Percentiles rank a stretch among this genome's conserved stretches.
These are phyloP conservation scores for Scedosporium apiospermum DNA, from an alignment of 2,329 filamentous ascomycete genomes.

Conservation along the genomic window DNA sequence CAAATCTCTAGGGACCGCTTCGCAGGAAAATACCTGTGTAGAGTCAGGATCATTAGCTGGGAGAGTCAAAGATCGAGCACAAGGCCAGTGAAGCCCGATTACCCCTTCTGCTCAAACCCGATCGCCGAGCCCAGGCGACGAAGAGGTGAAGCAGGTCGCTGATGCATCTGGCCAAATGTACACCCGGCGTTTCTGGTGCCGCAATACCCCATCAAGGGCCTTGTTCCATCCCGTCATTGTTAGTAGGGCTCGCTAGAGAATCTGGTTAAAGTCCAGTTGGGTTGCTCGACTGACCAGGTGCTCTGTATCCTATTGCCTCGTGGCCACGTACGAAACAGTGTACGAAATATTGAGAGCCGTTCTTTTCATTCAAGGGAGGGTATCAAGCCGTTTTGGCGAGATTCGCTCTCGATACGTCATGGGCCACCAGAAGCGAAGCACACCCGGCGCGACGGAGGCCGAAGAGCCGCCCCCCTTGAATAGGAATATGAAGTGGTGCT, in stretches of 20 bases:
- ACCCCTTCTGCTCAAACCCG: neutral
- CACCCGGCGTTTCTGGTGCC: neutral
- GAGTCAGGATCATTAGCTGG: too few species aligned
- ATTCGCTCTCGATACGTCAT: neutral
- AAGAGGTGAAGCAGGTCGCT: neutral
- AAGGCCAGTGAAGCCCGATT: too few species aligned
- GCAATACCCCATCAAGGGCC: neutral
- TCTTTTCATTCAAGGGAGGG: neutral
- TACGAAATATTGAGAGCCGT: neutral
- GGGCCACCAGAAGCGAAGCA: neutral
- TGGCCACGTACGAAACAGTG: too few species aligned
- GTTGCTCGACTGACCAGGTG: too few species aligned
- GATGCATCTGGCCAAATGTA: too few species aligned
- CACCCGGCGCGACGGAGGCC: neutral
- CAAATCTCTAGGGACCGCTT: too few species aligned
- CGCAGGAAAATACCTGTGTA: too few species aligned
- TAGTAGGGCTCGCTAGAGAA: neutral
- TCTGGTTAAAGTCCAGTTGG: too few species aligned
- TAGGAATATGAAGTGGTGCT: neutral
- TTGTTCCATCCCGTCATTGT: neutral
- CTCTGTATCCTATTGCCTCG: too few species aligned
- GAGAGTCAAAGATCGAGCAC: too few species aligned
- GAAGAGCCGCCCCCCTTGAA: conserved; percentile 2
- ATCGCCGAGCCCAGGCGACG: neutral
- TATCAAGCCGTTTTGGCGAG: neutral